Base-by-base conservation (phyloP, 495 filamentous ascomycete genomes). In the Neurospora sp. region DNA sequence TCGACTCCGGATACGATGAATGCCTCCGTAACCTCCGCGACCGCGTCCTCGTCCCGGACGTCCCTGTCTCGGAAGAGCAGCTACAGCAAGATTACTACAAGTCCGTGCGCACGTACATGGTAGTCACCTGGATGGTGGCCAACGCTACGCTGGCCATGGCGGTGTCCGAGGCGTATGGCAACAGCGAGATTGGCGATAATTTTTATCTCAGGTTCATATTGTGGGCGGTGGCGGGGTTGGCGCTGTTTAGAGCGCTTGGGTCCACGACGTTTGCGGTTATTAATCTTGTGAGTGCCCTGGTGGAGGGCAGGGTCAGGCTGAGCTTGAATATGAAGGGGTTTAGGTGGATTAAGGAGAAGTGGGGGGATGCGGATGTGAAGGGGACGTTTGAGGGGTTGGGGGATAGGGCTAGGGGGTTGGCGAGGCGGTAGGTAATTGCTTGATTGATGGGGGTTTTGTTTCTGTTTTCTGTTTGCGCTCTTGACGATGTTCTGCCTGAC, bases 11-110 rank as follows among this genome's bases (percentile, higher is more conserved):
- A 9, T 99, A 99, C 81, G 96, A 99, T 81, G 94, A 97, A 77
- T 96, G 96, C 6, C 88, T 99, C 46, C 92, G 96, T 74, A 99
- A 99, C 81, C 90, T 99, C 31, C 89, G 96, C 69, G 96, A 99
- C 80, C 87, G 96, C 38, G 85, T 98, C 75, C 93, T 97, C 77
- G 96, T 97, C 0, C 87, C 91, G 4, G 78, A 81, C 46, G 83
- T 86, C 0, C 80, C 82, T 0, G 72, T 90, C 27, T 89, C 88
- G 46, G 96, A 98, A 72, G 85, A 89, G 12, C 95, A 98, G 84
- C 82, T 92, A 81, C 95, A 98, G 81, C 94, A 98, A 81, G 96
- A 99, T 82, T 99, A 99, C 85, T 99, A 99, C 85, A 92, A 94
- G 76, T 93, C 93, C 66, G 96, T 99, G 62, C 90, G 96, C 46